Percentiles rank a stretch among this genome's conserved stretches.
Conservation (phyloP, 1,139 yeast genomes). For the Candida smagusa region DNA sequence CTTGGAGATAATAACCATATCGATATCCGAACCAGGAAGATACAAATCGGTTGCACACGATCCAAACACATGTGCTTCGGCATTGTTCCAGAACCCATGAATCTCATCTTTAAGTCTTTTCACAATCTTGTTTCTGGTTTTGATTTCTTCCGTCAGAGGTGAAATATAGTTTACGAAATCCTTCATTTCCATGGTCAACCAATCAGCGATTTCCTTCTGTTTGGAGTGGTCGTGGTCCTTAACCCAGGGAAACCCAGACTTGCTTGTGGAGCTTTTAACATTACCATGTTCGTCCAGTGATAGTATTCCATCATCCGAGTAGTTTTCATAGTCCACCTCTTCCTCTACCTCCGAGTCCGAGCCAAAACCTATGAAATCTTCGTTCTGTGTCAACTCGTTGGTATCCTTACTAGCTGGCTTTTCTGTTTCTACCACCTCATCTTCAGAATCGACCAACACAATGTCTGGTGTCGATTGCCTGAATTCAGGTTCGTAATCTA, state of each 20-base stretch:
- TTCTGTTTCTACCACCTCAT: constrained; percentile 20
- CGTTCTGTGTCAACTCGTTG: constrained; percentile 45
- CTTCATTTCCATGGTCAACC: constrained; percentile 83
- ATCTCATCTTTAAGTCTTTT: constrained; percentile 57
- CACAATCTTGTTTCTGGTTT: constrained; percentile 66
- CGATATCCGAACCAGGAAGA: constrained; percentile 95
- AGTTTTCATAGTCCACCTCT: constrained; percentile 20
- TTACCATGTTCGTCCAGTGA: constrained; percentile 36
- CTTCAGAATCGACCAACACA: constrained; percentile 25
- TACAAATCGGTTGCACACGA: constrained; percentile 93
- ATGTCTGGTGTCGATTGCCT: constrained; percentile 17
- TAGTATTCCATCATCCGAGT: constrained; percentile 35
- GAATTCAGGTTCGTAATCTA: constrained; percentile 17
- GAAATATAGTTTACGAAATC: constrained; percentile 87
- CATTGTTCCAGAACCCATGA: constrained; percentile 67
- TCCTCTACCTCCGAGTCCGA: constrained; percentile 39
- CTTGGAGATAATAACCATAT: constrained; percentile 78
- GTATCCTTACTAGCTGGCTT: constrained; percentile 7
- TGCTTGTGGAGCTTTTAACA: constrained; percentile 11
- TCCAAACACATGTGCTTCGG: constrained; percentile 87
- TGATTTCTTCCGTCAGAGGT: constrained; percentile 76
- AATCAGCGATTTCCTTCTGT: constrained; percentile 75
- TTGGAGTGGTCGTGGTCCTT: constrained; percentile 70
- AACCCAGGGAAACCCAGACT: constrained; percentile 72
- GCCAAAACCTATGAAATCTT: constrained; percentile 62